Conservation (phyloP, 495 filamentous ascomycete species). For the Penicillium canescens region DNA sequence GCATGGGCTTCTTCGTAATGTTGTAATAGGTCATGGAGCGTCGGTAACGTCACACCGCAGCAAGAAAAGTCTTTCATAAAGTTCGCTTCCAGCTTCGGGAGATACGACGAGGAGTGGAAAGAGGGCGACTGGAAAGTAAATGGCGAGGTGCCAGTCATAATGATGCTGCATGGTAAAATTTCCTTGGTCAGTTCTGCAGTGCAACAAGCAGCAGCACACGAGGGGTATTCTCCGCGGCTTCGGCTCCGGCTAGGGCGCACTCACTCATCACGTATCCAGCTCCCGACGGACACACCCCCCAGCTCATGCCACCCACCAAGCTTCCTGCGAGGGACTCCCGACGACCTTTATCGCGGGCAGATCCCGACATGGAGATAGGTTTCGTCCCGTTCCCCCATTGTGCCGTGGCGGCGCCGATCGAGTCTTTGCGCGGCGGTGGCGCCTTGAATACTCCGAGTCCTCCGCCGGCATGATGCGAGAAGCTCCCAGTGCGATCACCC, state of each 20-base stretch:
- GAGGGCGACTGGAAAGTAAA: conserved; percentile 89
- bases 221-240: conserved; percentile 1
- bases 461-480: conserved; percentile 43
- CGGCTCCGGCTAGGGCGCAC: conserved; percentile 39
- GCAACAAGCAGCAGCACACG: conserved; percentile 19
- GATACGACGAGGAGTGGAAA: conserved; percentile 95
- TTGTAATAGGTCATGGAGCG: conserved; percentile 90
- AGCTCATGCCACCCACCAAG: conserved; percentile 92
- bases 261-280: conserved; percentile 98
- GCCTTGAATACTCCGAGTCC: conserved; percentile 62
- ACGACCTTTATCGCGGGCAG: conserved; percentile 71
- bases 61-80: conserved; percentile 97
- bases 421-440: conserved; percentile 63
- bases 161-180: conserved; percentile 61
- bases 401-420: conserved; percentile 56
- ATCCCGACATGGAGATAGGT: conserved; percentile 80
- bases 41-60: conserved; percentile 82
- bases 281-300: conserved; percentile 96
- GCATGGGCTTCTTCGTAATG: conserved; percentile 96
- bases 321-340: conserved; percentile 87
- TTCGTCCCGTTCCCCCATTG: conserved; percentile 74
- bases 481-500: conserved; percentile 41
- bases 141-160: conserved; percentile 95
- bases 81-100: conserved; percentile 94
- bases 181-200: conserved; percentile 31